These are phyloP conservation scores for Logfia minima DNA, from an alignment of 129 eudicot genomes.

Conservation along the genomic window DNA sequence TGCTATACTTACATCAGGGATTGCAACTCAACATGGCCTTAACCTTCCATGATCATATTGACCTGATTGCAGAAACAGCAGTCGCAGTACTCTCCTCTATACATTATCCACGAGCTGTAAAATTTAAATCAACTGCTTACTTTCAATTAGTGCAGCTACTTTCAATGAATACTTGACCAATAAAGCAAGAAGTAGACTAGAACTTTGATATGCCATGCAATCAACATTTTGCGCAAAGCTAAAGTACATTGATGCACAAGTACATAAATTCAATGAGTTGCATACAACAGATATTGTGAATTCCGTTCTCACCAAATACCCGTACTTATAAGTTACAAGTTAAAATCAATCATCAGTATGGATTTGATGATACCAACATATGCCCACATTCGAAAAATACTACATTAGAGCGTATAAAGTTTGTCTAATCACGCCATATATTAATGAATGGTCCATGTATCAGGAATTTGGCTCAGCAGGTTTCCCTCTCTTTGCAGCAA, in stretches of 20 bases:
- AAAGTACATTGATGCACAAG: not conserved
- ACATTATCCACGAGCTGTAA: too few relatives aligned
- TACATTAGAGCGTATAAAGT: not conserved
- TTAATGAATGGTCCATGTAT: not conserved
- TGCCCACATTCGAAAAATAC: not conserved
- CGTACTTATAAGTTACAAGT: not conserved
- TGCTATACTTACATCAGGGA: too few relatives aligned
- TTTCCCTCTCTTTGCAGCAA: conserved; percentile 55
- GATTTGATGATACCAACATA: not conserved
- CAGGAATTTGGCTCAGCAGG: conserved; percentile 19
- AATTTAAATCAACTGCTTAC: not conserved
- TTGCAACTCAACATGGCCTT: too few relatives aligned
- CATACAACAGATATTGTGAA: conserved; percentile 5
- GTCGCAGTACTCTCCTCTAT: too few relatives aligned
- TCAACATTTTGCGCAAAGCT: not conserved
- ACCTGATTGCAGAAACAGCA: too few relatives aligned
- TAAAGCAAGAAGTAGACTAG: not conserved
- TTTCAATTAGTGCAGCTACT: not conserved
- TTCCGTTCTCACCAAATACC: not conserved
- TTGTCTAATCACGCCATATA: too few relatives aligned
- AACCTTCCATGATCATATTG: too few relatives aligned
- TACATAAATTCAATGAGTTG: not conserved
- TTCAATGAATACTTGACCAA: not conserved
- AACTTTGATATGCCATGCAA: not conserved
- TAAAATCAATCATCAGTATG: not conserved